Conservation (phyloP, 352 stramenopile genomes). For the Phytophthora europaea region DNA sequence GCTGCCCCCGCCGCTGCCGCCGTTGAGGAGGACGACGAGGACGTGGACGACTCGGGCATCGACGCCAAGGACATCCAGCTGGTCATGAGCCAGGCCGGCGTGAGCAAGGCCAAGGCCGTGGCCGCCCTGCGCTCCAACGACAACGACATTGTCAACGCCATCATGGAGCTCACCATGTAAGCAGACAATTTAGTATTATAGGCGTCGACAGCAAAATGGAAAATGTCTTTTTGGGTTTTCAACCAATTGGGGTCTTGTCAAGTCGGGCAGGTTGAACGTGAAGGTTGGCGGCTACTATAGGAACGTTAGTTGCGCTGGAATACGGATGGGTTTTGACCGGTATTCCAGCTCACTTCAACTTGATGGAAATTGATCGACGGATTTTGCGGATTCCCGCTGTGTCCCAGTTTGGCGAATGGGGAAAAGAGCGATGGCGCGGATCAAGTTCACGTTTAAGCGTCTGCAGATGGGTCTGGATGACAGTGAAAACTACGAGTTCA, state of each 20-base stretch:
- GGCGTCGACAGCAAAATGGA: slow-evolving; percentile 24
- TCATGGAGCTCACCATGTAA: slow-evolving; percentile 99
- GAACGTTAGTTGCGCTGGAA: no score
- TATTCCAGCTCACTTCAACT: background rate
- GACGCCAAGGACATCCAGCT: slow-evolving; percentile 99
- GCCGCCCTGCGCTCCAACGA: slow-evolving; percentile 98
- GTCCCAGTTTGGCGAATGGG: background rate
- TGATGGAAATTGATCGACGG: background rate
- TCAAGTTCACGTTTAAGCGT: slow-evolving; percentile 24
- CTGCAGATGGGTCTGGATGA: slow-evolving; percentile 16
- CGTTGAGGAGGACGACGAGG: slow-evolving; percentile 86
- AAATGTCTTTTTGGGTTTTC: slow-evolving; percentile 49
- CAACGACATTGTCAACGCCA: slow-evolving; percentile 99
- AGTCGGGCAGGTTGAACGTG: background rate
- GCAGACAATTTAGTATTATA: slow-evolving; percentile 32
- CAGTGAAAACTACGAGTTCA: slow-evolving; percentile 1
- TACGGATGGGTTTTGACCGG: background rate
- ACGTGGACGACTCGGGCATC: slow-evolving; percentile 97
- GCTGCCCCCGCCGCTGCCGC: slow-evolving; percentile 47
- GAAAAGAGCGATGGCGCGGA: slow-evolving; percentile 16
- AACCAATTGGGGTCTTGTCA: background rate
- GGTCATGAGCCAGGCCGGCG: slow-evolving; percentile 96
- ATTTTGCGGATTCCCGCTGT: background rate
- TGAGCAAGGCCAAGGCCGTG: slow-evolving; percentile 96
- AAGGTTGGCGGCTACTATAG: background rate